Percentiles rank a stretch among this genome's conserved stretches.
These are phyloP conservation scores for Exophiala sp. DNA, from an alignment of 2,329 filamentous ascomycete species.

Conservation along the genomic window DNA sequence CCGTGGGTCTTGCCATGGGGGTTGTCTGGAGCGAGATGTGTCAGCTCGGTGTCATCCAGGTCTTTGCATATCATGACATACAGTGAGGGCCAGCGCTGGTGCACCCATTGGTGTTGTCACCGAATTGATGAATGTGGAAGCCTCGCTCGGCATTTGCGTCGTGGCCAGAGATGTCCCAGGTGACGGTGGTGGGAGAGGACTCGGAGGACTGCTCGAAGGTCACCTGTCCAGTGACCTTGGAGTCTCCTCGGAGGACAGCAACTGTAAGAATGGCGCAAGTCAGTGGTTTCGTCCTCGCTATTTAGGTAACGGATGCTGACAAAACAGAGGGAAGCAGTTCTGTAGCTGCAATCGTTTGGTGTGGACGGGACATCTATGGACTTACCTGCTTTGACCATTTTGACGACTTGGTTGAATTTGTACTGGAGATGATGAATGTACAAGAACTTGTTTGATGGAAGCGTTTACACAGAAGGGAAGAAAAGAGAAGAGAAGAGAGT, in stretches of 20 bases:
- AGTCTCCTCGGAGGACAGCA: constrained; percentile 95
- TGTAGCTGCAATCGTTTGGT: background rate
- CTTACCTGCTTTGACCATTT: constrained; percentile 98
- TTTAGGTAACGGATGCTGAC: constrained; percentile 12
- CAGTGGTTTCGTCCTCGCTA: background rate
- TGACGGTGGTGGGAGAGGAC: constrained; percentile 75
- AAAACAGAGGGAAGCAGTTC: background rate
- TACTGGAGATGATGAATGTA: background rate
- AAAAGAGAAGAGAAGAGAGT: constrained; percentile 1
- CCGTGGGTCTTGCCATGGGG: constrained; percentile 90
- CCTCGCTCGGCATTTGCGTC: constrained; percentile 94
- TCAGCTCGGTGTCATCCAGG: background rate
- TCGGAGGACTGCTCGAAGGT: constrained; percentile 91
- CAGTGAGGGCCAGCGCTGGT: constrained; percentile 97
- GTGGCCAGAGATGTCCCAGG: constrained; percentile 88
- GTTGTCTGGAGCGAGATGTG: constrained; percentile 66
- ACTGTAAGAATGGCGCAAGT: constrained; percentile 53
- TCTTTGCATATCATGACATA: constrained; percentile 47
- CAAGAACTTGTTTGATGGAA: background rate
- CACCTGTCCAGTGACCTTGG: constrained; percentile 89
- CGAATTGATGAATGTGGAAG: constrained; percentile 98
- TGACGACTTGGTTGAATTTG: constrained; percentile 52
- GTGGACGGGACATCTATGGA: too few species aligned
- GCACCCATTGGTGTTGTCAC: constrained; percentile 99
- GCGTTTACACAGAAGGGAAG: background rate